These are phyloP conservation scores for Cytidiella melzeri DNA, from an alignment of 768 basidiomycete species.

Conservation along the genomic window DNA sequence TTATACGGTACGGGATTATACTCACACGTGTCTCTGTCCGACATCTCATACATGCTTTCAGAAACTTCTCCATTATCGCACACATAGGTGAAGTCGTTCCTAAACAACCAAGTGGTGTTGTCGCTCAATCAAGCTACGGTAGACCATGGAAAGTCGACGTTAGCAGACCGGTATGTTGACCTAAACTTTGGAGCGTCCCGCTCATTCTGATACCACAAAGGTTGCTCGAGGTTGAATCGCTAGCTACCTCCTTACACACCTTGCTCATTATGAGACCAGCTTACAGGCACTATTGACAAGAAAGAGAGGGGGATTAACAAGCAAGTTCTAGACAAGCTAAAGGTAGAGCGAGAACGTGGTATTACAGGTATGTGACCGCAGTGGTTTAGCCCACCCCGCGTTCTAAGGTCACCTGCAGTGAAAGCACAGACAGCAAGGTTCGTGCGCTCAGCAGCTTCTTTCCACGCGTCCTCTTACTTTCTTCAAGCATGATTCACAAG, in stretches of 20 bases:
- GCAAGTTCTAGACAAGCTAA: constrained; percentile 88
- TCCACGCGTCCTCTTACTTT: no score
- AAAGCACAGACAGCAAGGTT: constrained; percentile 94
- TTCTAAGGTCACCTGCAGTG: constrained; percentile 39
- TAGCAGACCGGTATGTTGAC: constrained; percentile 70
- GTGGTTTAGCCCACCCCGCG: no score
- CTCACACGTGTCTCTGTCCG: no score
- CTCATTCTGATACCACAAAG: no score
- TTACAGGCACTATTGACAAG: constrained; percentile 81
- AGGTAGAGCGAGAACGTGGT: constrained; percentile 94
- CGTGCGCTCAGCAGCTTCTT: no score
- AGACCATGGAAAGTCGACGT: constrained; percentile 95
- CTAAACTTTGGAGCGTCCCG: no score
- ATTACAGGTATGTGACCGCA: constrained; percentile 80
- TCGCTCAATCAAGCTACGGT: constrained; percentile 2
- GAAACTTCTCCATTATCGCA: constrained; percentile 95
- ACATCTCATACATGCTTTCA: constrained; percentile 19
- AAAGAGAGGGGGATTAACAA: constrained; percentile 62
- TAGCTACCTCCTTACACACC: no score
- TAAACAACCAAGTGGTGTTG: background rate
- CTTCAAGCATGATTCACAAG: constrained; percentile 73
- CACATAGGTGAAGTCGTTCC: constrained; percentile 64
- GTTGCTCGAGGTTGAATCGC: constrained; percentile 69
- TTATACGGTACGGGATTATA: constrained; percentile 67
- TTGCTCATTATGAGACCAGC: constrained; percentile 36